Percentiles rank a stretch among this genome's conserved stretches.
phyloP scores from a whole-genome alignment of 768 basidiomycete genomes.

The Fibroporia radiculosa region DNA sequence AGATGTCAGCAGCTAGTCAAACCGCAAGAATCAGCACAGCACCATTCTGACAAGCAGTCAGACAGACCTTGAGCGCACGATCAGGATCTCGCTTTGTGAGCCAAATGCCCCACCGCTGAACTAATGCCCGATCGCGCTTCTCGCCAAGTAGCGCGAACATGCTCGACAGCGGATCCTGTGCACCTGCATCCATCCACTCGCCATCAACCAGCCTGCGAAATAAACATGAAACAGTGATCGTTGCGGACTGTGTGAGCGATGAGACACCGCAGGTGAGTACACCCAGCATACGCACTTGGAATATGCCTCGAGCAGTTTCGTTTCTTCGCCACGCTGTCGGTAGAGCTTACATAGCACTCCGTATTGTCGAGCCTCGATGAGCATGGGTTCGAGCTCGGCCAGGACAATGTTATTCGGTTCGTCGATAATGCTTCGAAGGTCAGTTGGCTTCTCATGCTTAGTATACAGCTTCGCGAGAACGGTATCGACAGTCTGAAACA shows the following conservation, averaged over 20 bases:
- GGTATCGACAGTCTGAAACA: slow-evolving; percentile 66
- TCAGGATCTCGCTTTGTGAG: slow-evolving; percentile 61
- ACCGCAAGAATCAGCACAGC: background rate
- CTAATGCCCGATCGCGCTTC: slow-evolving; percentile 51
- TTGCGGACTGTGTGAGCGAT: background rate
- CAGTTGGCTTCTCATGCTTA: slow-evolving; percentile 48
- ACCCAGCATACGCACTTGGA: slow-evolving; percentile 44
- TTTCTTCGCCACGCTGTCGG: slow-evolving; percentile 44
- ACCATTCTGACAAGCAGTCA: background rate
- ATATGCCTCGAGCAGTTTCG: slow-evolving; percentile 61
- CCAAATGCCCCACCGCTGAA: slow-evolving; percentile 79
- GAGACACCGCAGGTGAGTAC: background rate
- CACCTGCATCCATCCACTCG: slow-evolving; percentile 52
- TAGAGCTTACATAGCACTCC: slow-evolving; percentile 57
- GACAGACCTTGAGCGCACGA: slow-evolving; percentile 58
- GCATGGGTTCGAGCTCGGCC: slow-evolving; percentile 52
- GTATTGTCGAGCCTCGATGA: slow-evolving; percentile 46
- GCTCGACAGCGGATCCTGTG: slow-evolving; percentile 53
- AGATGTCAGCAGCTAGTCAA: slow-evolving; percentile 50
- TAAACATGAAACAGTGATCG: background rate
- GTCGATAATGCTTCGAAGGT: slow-evolving; percentile 52
- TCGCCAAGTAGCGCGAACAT: slow-evolving; percentile 51
- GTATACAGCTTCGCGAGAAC: slow-evolving; percentile 71
- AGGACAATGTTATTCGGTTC: slow-evolving; percentile 46
- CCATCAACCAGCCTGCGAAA: slow-evolving; percentile 54